phyloP scores from a whole-genome alignment of 345 rosid genomes.

The Hevea brasiliensis region DNA sequence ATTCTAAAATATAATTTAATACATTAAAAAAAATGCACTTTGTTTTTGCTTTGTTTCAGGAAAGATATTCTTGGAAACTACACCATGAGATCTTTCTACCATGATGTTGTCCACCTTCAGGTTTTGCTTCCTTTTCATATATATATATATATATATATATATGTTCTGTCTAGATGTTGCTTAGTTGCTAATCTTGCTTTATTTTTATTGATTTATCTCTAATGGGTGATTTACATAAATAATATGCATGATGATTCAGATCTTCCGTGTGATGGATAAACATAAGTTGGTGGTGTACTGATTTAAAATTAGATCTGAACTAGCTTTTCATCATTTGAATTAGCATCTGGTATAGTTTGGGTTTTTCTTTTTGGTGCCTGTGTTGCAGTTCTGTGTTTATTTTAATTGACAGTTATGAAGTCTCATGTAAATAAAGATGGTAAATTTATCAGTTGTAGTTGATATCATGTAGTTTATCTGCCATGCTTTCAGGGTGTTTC shows the following conservation, averaged over 20 bases:
- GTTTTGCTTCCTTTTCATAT: constrained; percentile 33
- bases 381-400: background rate
- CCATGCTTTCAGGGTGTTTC: constrained; percentile 47
- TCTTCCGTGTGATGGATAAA: background rate
- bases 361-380: background rate
- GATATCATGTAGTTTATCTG: background rate
- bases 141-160: background rate
- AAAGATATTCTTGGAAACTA: constrained; percentile 57
- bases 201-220: background rate
- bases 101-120: constrained; percentile 65
- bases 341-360: too few species aligned
- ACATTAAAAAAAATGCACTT: constrained; percentile 8
- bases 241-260: background rate
- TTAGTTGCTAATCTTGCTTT: background rate
- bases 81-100: constrained; percentile 68
- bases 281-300: background rate
- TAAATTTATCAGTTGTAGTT: background rate
- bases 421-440: background rate
- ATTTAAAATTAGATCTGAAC: background rate
- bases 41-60: constrained; percentile 49
- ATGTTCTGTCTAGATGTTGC: constrained; percentile 8
- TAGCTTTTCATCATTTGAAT: background rate
- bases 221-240: background rate
- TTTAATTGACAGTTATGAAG: background rate
- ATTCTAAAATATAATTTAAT: background rate